Base-by-base conservation (phyloP, 2,329 filamentous ascomycete species). In the Paracoccidioides brasiliensis region DNA sequence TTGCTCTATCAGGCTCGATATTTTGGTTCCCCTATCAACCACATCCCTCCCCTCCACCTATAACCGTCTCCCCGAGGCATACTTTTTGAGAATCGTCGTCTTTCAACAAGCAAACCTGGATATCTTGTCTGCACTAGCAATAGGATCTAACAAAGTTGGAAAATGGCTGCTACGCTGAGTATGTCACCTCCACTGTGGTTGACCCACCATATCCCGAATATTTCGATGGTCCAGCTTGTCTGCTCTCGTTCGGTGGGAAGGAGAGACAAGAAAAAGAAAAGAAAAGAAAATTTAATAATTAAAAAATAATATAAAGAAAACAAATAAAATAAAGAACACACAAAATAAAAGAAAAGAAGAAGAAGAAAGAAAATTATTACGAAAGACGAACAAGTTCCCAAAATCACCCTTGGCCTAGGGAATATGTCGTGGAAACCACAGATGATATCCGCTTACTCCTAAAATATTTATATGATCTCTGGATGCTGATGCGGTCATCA, bases 101-200 rank as follows among this genome's bases (percentile, higher is more conserved):
- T 52, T 41, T 22, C 41, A 33, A 38, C 37, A 28, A 52, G 38
- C 37, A 42, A 52, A n/a, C 37, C 50, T 52, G 50, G 50, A 54
- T 45, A 45, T 37, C 52, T 46, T 46, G 35, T 46, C 32, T 33
- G 32, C 38, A n/a, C n/a, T n/a, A n/a, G n/a, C n/a, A n/a, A n/a
- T n/a, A 46, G n/a, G 53, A 35, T 38, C 50, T 40, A 41, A 45
- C 35, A 14, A 48, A 35, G 44, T 41, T 48, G 58, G 38, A 72
- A 62, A 54, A 72, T 72, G 70, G 67, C 70, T 65, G 69, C 70
- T 64, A 72, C 70, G 61, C 60, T 72, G 67, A 72, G 71, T 73
- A 73, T 65, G 71, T 72, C 46, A 58, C 62, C 61, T 56, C 57
- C 55, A 59, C 54, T 52, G 22, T 42, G 38, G 38, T 52, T 38